A percentile compares a stretch with the other conserved stretches of the same genome.
Conservation (phyloP, 495 filamentous ascomycete genomes). For the Penicillium ochrochloron region DNA sequence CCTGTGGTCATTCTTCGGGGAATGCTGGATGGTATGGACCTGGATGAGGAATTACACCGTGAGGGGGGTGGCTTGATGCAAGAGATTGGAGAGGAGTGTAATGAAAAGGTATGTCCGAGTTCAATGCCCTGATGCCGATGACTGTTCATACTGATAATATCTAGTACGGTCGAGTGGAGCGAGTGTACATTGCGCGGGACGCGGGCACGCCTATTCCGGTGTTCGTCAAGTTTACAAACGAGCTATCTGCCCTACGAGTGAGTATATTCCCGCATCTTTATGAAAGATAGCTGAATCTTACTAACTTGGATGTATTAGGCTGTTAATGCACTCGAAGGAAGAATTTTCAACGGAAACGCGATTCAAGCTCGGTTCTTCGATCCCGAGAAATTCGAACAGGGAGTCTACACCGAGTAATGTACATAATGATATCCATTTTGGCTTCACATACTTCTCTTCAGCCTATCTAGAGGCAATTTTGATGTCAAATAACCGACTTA, state of each 20-base stretch:
- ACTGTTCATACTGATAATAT: constrained; percentile 9
- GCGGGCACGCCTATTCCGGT: constrained; percentile 62
- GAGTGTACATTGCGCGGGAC: constrained; percentile 71
- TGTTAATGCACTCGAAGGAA: constrained; percentile 82
- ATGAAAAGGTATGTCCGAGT: constrained; percentile 62
- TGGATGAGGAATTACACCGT: constrained; percentile 65
- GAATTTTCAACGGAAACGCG: constrained; percentile 82
- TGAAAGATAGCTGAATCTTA: not conserved
- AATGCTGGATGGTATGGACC: constrained; percentile 83
- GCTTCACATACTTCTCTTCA: not conserved
- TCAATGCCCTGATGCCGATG: constrained; percentile 12
- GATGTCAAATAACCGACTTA: not conserved
- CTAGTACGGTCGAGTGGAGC: constrained; percentile 84
- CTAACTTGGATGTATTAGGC: constrained; percentile 55
- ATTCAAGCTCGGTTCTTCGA: constrained; percentile 82
- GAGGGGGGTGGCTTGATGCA: constrained; percentile 75
- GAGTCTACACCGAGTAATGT: constrained; percentile 59
- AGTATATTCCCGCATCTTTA: constrained; percentile 33
- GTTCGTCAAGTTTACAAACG: constrained; percentile 88
- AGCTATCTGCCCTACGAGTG: constrained; percentile 79
- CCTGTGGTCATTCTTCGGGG: constrained; percentile 76
- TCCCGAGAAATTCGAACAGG: constrained; percentile 75
- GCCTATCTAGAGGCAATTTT: not conserved
- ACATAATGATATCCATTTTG: constrained; percentile 7
- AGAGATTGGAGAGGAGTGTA: constrained; percentile 93